Evolutionary conservation across 2,329 filamentous ascomycete species (phyloP), one percentile per base, ranked within the genome.

Genomic region (Anisogramma anomala): DNA sequence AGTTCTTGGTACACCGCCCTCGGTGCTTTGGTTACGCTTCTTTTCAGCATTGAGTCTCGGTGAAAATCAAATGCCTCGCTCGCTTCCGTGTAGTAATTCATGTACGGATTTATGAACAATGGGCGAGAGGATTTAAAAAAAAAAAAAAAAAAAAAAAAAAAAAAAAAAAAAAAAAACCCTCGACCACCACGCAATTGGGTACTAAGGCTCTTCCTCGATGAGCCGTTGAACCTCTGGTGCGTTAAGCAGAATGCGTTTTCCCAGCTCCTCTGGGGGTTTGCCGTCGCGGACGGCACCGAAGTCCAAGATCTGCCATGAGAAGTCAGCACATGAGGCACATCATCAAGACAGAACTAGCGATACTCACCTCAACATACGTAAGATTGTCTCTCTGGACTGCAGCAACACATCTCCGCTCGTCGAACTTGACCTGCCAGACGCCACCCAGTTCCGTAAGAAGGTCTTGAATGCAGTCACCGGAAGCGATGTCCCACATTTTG

Each of bases 391-490:
- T 77, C 67, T 98, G 91, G 42, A 98, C 91, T 33, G 91, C 91
- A 45, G 91, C 91, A 43, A 98, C 91, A 59, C 91, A 98, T 58
- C 89, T 76, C 51, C 91, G 74, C 57, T 93, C 86, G 55, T 98
- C 88, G 64, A 98, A 98, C 55, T 91, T 91, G 54, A 98, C 91
- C 65, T 98, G 91, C 91, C 91, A 98, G 6, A 98, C 91, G n/a
- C 89, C 88, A 51, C 82, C 89, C 26, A 98, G 71, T 55, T 95
- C 88, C 11, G 86, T 94, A 54, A 98, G 69, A 31, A 98, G 72
- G 60, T 98, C 89, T 51, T 89, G 84, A 39, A 94, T 79, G 58
- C 87, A 95, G 53, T 95, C 84, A 36, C 91, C 91, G 2, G 82
- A 94, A 53, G 79, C 77, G 36, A 95, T 83, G 55, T 98, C 86